Conservation (phyloP, 116 monocot species). For the Zostera marina region DNA sequence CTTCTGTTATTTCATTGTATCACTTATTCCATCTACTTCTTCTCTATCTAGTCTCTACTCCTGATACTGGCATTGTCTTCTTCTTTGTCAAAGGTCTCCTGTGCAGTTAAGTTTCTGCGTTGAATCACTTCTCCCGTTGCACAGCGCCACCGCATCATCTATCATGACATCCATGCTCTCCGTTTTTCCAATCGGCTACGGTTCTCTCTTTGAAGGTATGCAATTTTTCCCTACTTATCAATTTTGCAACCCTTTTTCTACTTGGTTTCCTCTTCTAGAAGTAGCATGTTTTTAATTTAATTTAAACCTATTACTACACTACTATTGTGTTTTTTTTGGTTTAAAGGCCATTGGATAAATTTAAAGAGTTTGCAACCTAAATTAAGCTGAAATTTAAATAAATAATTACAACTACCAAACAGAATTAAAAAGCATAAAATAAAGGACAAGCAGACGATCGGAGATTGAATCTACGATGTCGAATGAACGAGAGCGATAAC, state of each 20-base stretch:
- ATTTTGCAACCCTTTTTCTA: background rate
- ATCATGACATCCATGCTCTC: conserved; percentile 63
- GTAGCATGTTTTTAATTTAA: background rate
- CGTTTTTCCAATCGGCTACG: conserved; percentile 24
- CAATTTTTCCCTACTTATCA: background rate
- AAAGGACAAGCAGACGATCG: too few species aligned
- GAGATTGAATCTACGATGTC: too few species aligned
- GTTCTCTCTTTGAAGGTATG: conserved; percentile 55
- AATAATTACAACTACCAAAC: too few species aligned
- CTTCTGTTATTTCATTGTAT: background rate
- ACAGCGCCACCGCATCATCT: conserved; percentile 49
- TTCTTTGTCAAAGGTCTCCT: conserved; percentile 40
- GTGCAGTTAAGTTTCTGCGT: conserved; percentile 39
- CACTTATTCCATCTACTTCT: background rate
- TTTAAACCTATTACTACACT: too few species aligned
- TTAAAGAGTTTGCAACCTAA: too few species aligned
- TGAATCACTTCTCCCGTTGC: conserved; percentile 55
- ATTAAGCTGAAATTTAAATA: too few species aligned
- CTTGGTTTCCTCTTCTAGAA: background rate
- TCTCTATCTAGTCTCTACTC: background rate
- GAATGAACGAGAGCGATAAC: too few species aligned
- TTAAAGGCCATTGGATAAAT: too few species aligned
- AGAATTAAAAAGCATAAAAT: too few species aligned
- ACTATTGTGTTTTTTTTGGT: too few species aligned
- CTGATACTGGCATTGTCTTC: background rate